phyloP scores from a whole-genome alignment of 2,329 filamentous ascomycete genomes.

The Lasiodiplodia sp. region DNA sequence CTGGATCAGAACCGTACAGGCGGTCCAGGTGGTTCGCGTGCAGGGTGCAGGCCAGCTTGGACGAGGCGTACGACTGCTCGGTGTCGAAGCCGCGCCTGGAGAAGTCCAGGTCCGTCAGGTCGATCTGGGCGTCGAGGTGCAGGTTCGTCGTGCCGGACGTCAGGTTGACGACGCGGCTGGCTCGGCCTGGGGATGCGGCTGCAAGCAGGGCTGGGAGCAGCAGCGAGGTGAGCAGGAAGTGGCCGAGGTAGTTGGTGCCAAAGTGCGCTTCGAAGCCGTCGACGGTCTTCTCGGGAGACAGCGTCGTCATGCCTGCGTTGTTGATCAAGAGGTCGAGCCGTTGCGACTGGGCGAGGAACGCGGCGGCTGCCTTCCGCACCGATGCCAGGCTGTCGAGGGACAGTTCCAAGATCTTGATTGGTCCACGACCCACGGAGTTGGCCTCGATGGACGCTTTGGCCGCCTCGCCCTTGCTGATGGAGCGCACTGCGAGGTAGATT shows the following conservation, averaged over 20 bases:
- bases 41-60: slow-evolving; percentile 39
- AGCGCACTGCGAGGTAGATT: slow-evolving; percentile 53
- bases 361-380: slow-evolving; percentile 35
- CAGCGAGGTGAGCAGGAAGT: slow-evolving; percentile 53
- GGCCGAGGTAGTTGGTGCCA: slow-evolving; percentile 56
- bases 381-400: slow-evolving; percentile 35
- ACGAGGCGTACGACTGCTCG: slow-evolving; percentile 34
- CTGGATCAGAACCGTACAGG: background rate
- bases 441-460: background rate
- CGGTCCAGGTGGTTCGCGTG: slow-evolving; percentile 38
- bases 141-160: slow-evolving; percentile 52
- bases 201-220: slow-evolving; percentile 43
- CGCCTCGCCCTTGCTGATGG: slow-evolving; percentile 48
- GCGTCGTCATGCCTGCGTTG: slow-evolving; percentile 41
- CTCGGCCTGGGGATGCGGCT: slow-evolving; percentile 44
- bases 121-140: slow-evolving; percentile 29
- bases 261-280: slow-evolving; percentile 57
- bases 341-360: slow-evolving; percentile 34
- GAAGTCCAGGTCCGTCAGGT: slow-evolving; percentile 1
- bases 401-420: background rate
- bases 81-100: slow-evolving; percentile 7
- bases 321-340: slow-evolving; percentile 48
- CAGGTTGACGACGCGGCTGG: slow-evolving; percentile 58
- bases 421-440: background rate
- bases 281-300: slow-evolving; percentile 35